Evolutionary conservation across 2,329 filamentous ascomycete species (phyloP).

Genomic region (Biscogniauxia sp.): DNA sequence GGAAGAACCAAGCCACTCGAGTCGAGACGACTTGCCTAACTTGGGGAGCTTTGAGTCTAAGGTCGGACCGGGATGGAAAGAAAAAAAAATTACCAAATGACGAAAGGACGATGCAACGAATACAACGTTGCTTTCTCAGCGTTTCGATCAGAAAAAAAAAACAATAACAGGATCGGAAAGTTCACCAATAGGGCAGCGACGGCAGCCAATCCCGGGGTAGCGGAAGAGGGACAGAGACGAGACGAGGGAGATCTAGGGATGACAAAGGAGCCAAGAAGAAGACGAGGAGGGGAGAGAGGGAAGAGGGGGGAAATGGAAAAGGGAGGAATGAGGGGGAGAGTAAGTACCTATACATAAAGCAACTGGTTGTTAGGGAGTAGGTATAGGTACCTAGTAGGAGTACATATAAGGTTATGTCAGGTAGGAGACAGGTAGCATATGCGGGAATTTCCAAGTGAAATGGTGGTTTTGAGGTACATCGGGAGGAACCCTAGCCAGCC

Average conservation of each 20-base stretch:
- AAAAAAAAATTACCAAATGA: neutral
- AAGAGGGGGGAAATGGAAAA: too few species aligned
- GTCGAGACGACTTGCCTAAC: neutral
- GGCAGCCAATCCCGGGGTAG: neutral
- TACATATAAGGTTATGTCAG: too few species aligned
- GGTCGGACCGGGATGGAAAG: neutral
- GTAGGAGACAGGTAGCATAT: neutral
- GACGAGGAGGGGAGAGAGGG: too few species aligned
- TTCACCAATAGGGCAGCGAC: neutral
- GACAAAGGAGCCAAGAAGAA: neutral
- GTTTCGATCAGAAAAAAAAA: too few species aligned
- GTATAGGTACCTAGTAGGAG: too few species aligned
- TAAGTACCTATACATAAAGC: too few species aligned
- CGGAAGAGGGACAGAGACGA: neutral
- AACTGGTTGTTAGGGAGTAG: too few species aligned
- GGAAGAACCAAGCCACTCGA: neutral
- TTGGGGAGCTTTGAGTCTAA: too few species aligned
- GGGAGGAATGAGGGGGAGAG: too few species aligned
- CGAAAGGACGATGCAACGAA: neutral
- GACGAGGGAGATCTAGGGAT: neutral
- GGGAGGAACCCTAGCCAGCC: neutral
- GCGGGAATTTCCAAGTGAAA: neutral
- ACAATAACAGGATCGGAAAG: neutral
- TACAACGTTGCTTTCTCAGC: neutral
- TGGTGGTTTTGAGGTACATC: neutral